Conservation (phyloP, 495 filamentous ascomycete genomes). For the Podospora anserina region DNA sequence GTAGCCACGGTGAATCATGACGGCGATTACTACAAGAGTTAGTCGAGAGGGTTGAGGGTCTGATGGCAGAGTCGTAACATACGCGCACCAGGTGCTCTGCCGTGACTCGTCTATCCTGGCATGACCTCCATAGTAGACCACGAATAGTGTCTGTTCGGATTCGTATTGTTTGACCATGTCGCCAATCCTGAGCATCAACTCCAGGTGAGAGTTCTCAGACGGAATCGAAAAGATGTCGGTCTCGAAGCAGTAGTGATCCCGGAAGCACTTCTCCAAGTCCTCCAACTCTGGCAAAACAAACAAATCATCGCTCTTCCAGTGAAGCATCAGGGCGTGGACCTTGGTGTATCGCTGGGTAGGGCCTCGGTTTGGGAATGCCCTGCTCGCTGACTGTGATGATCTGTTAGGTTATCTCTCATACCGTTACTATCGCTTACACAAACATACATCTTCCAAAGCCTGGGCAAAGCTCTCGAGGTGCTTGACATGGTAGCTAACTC, state of each 20-base stretch:
- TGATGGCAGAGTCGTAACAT: slow-evolving; percentile 20
- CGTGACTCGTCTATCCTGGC: slow-evolving; percentile 50
- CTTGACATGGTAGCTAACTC: slow-evolving; percentile 52
- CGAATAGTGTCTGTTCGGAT: slow-evolving; percentile 45
- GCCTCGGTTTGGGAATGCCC: slow-evolving; percentile 49
- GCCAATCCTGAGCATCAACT: slow-evolving; percentile 48
- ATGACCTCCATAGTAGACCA: slow-evolving; percentile 56
- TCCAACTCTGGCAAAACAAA: slow-evolving; percentile 51
- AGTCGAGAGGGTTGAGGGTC: neutral
- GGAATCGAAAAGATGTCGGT: slow-evolving; percentile 52
- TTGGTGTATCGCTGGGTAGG: slow-evolving; percentile 47
- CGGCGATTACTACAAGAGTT: slow-evolving; percentile 30
- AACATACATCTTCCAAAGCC: slow-evolving; percentile 46
- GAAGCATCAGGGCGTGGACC: slow-evolving; percentile 51
- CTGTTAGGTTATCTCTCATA: slow-evolving; percentile 1
- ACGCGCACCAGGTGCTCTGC: slow-evolving; percentile 54
- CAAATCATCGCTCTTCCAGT: slow-evolving; percentile 55
- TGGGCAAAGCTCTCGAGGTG: slow-evolving; percentile 48
- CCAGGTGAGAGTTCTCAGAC: slow-evolving; percentile 48
- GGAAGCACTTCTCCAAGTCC: slow-evolving; percentile 49
- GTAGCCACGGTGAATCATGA: slow-evolving; percentile 44
- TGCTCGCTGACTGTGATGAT: slow-evolving; percentile 41
- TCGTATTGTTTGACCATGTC: slow-evolving; percentile 52
- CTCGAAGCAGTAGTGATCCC: slow-evolving; percentile 45
- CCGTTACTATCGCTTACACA: neutral